These are phyloP conservation scores for Zea mays DNA, from an alignment of 176 grass and related monocot species.

Conservation along the genomic window Zm-B73-REFERENCE-NAM-5.0 NC_050098.1:193601001-193601500, in stretches of 20 bases:
- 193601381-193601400: no score
- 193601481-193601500: background rate
- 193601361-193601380: no score
- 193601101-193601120: constrained; percentile 35
- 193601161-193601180: constrained; percentile 52
- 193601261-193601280: no score
- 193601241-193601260: background rate
- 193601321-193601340: no score
- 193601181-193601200: constrained; percentile 41
- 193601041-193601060: constrained; percentile 99
- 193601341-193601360: no score
- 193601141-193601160: background rate
- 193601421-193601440: no score
- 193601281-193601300: no score
- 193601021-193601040: constrained; percentile 95
- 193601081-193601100: constrained; percentile 53
- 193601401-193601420: no score
- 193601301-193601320: no score
- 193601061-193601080: constrained; percentile 26
- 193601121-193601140: background rate
- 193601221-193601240: background rate
- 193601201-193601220: constrained; percentile 46
- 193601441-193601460: no score
- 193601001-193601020: constrained; percentile 61
- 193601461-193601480: no score